These are phyloP conservation scores for Pelargonium australe DNA, from an alignment of 441 rosid genomes.

Conservation along the genomic window DNA sequence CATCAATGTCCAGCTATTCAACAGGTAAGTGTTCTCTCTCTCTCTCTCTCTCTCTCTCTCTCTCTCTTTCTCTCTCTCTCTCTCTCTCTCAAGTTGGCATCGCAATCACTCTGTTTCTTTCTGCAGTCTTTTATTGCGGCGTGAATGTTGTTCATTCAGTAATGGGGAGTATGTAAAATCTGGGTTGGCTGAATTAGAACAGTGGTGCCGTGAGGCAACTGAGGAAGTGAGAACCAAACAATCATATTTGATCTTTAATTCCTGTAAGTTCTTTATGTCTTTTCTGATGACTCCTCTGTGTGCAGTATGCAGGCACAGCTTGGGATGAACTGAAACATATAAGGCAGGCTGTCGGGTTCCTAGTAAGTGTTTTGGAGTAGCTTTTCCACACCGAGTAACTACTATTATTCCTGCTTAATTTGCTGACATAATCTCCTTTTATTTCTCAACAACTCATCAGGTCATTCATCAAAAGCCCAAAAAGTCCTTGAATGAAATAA, in stretches of 20 bases:
- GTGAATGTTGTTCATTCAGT: conserved; percentile 7
- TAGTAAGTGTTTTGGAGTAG: conserved; percentile 40
- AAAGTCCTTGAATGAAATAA: conserved; percentile 93
- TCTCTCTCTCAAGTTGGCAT: no score
- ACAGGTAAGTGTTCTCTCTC: conserved; percentile 36
- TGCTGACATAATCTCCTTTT: not conserved
- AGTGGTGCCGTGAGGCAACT: conserved; percentile 90
- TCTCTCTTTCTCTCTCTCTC: no score
- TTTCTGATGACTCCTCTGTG: conserved; percentile 15
- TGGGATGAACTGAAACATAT: conserved; percentile 81
- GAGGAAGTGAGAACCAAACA: conserved; percentile 68
- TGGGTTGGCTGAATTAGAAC: conserved; percentile 92
- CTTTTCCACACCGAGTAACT: not conserved
- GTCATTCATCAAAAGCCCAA: conserved; percentile 95
- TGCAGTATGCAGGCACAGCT: conserved; percentile 81
- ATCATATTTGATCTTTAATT: conserved; percentile 14
- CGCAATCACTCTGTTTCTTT: no score
- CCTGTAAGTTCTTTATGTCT: conserved; percentile 10
- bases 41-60: no score
- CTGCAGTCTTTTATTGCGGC: conserved; percentile 4
- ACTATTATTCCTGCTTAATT: conserved; percentile 12
- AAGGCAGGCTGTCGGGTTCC: conserved; percentile 70
- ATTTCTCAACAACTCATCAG: conserved; percentile 35
- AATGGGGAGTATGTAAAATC: conserved; percentile 89
- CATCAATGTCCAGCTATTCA: conserved; percentile 81